These are phyloP conservation scores for Vitellaria paradoxa DNA, from an alignment of 179 eudicot genomes.

Conservation along the genomic window DNA sequence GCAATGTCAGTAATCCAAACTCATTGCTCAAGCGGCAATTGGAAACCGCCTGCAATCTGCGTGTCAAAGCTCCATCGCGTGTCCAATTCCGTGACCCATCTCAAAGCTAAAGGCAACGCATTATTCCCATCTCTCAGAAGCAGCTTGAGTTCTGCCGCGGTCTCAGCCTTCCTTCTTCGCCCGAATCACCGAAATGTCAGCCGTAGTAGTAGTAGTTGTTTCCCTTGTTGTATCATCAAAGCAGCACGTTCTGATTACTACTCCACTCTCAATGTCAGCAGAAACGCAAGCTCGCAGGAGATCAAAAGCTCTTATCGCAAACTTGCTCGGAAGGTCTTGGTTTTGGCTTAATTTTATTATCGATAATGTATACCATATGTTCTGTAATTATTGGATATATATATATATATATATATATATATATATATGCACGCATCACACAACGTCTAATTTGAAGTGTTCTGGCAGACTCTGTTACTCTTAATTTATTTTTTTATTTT, in stretches of 20 bases:
- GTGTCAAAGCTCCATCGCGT: no score
- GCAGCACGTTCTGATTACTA: constrained; percentile 53
- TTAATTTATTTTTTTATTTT: no score
- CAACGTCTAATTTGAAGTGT: no score
- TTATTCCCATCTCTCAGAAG: background rate
- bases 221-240: background rate
- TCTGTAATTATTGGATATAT: background rate
- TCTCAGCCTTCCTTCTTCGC: background rate
- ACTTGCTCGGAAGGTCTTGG: constrained; percentile 81
- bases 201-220: constrained; percentile 5
- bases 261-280: constrained; percentile 46
- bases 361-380: background rate
- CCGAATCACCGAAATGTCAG: background rate
- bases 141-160: background rate
- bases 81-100: background rate
- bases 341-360: background rate
- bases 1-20: constrained; percentile 11
- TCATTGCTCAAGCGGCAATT: background rate
- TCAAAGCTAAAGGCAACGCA: background rate
- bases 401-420: background rate
- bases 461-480: no score
- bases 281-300: constrained; percentile 62
- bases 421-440: no score
- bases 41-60: background rate
- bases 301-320: constrained; percentile 71